These are phyloP conservation scores for Pseudozyma sp. DNA, from an alignment of 1,284 basidiomycete genomes.

Conservation along the genomic window DNA sequence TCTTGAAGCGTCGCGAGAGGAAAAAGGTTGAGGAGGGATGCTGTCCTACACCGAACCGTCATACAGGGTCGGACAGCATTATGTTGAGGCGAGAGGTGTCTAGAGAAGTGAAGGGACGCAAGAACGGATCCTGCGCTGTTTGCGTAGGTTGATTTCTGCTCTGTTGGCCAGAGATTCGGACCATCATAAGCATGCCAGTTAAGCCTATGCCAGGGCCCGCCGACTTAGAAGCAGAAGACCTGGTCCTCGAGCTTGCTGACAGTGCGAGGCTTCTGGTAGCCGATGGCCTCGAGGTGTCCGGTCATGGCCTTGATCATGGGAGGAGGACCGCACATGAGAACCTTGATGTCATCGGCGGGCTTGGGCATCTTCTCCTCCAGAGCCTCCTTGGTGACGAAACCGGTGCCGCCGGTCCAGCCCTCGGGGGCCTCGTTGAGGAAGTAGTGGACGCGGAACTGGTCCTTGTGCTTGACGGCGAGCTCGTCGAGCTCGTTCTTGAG, in stretches of 20 bases:
- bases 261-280: constrained; percentile 86
- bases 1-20: not conserved
- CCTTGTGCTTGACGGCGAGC: constrained; percentile 76
- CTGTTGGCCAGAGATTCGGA: not conserved
- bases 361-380: constrained; percentile 75
- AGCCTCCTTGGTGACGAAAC: constrained; percentile 94
- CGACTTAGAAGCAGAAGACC: constrained; percentile 62
- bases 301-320: constrained; percentile 98
- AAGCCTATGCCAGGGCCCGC: too few relatives aligned
- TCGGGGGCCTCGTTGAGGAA: constrained; percentile 92
- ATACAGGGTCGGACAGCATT: not conserved
- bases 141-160: too few relatives aligned
- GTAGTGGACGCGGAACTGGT: constrained; percentile 81
- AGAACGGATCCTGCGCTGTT: not conserved
- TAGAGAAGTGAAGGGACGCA: not conserved
- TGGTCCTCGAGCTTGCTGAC: constrained; percentile 71
- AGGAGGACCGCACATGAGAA: constrained; percentile 77
- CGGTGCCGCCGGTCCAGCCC: constrained; percentile 86
- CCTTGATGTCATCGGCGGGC: constrained; percentile 65
- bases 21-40: not conserved
- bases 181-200: too few relatives aligned
- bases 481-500: constrained; percentile 86
- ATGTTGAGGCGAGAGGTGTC: not conserved
- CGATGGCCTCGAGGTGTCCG: constrained; percentile 87
- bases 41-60: not conserved